Evolutionary conservation across 2,329 filamentous ascomycete species (phyloP).

Genomic region (Penicillium sp.): DNA sequence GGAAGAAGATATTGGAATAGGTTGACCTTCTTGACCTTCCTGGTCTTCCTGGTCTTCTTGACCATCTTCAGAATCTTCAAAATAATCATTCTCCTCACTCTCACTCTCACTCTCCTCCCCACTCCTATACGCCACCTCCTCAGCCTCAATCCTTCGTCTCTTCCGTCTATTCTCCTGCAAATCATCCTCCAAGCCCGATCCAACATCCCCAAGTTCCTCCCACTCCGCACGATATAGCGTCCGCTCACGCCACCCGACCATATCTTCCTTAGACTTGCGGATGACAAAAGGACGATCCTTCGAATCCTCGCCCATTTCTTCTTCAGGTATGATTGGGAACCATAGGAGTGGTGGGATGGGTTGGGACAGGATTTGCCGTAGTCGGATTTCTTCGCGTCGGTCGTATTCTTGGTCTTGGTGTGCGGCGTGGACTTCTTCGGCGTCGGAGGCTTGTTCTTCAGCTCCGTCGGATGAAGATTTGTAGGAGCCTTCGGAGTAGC

Average conservation of each 20-base stretch:
- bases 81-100: not conserved
- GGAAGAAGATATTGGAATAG: not conserved
- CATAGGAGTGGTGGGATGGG: conserved; percentile 15
- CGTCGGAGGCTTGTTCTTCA: conserved; percentile 22
- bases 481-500: not conserved
- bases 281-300: conserved; percentile 22
- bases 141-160: conserved; percentile 22
- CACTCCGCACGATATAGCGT: conserved; percentile 48
- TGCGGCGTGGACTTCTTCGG: conserved; percentile 46
- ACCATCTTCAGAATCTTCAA: not conserved
- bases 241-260: conserved; percentile 47
- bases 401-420: conserved; percentile 46
- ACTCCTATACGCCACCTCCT: not conserved
- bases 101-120: not conserved
- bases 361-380: conserved; percentile 44
- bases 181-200: conserved; percentile 28
- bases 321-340: conserved; percentile 18
- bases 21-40: not conserved
- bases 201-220: conserved; percentile 43
- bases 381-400: conserved; percentile 42
- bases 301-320: conserved; percentile 12
- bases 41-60: not conserved
- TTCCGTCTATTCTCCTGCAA: conserved; percentile 31
- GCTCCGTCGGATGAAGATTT: not conserved
- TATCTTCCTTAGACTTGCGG: conserved; percentile 35